These are phyloP conservation scores for Phytophthora capsici DNA, from an alignment of 352 stramenopile genomes.

Conservation along the genomic window DNA sequence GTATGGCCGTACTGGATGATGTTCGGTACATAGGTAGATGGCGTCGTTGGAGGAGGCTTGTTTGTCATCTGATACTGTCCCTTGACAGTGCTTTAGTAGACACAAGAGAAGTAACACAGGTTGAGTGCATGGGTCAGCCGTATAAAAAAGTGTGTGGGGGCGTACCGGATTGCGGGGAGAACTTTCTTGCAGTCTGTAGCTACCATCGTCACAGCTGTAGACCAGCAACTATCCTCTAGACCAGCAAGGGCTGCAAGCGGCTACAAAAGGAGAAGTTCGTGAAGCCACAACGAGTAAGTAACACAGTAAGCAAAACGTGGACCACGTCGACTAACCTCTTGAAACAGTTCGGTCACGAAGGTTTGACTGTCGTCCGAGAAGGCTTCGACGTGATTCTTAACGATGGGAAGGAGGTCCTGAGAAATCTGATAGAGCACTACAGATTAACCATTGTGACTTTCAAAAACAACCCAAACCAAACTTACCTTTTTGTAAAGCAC, in stretches of 20 bases:
- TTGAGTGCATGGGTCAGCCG: constrained; percentile 2
- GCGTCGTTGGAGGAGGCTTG: constrained; percentile 72
- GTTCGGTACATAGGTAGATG: constrained; percentile 79
- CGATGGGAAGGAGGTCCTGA: constrained; percentile 44
- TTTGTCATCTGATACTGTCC: constrained; percentile 92
- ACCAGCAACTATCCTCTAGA: constrained; percentile 74
- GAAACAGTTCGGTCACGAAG: constrained; percentile 62
- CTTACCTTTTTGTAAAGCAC: constrained; percentile 61
- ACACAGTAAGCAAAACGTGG: no score
- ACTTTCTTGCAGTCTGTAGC: constrained; percentile 89
- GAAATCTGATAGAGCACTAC: constrained; percentile 50
- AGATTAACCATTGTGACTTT: not conserved
- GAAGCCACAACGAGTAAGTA: no score
- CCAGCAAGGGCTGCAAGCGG: constrained; percentile 43
- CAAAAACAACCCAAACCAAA: not conserved
- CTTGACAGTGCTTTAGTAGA: constrained; percentile 70
- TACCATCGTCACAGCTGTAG: constrained; percentile 58
- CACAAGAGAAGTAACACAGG: not conserved
- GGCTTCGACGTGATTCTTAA: constrained; percentile 40
- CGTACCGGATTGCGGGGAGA: constrained; percentile 78
- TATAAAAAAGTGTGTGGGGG: not conserved
- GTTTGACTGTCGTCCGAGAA: constrained; percentile 52
- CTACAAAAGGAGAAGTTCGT: constrained; percentile 28
- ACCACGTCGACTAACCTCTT: constrained; percentile 32
- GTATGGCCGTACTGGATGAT: constrained; percentile 60